Conservation (phyloP, 768 basidiomycete genomes). For the Lactifluus rugatus region DNA sequence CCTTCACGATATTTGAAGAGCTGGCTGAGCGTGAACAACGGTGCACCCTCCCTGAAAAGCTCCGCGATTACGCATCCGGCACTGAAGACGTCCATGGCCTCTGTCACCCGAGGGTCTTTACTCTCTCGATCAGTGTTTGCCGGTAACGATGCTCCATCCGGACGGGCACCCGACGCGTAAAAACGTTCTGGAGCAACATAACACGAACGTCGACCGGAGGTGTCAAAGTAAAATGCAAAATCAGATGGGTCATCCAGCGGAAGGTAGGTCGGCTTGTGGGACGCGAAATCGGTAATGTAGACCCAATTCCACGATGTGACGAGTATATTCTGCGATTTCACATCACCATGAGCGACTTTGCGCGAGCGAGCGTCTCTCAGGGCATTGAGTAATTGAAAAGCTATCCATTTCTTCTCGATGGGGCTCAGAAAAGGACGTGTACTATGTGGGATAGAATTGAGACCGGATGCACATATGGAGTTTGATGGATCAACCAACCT, state of each 20-base stretch:
- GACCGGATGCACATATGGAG: neutral
- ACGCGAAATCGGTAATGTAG: slow-evolving; percentile 89
- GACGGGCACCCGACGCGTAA: slow-evolving; percentile 62
- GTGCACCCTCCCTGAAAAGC: slow-evolving; percentile 89
- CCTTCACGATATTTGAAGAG: slow-evolving; percentile 90
- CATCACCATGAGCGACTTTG: slow-evolving; percentile 93
- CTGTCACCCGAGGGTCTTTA: slow-evolving; percentile 75
- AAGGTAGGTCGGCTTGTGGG: slow-evolving; percentile 90
- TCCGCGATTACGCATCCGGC: slow-evolving; percentile 93
- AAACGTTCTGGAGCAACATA: slow-evolving; percentile 96
- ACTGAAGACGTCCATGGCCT: slow-evolving; percentile 97
- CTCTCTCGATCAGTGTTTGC: slow-evolving; percentile 45
- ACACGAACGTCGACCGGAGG: slow-evolving; percentile 85
- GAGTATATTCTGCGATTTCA: slow-evolving; percentile 95
- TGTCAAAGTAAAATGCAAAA: slow-evolving; percentile 98
- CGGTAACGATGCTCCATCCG: slow-evolving; percentile 25
- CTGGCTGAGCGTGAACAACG: slow-evolving; percentile 88
- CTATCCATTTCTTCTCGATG: slow-evolving; percentile 98
- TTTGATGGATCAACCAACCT: slow-evolving; percentile 47
- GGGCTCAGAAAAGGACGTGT: slow-evolving; percentile 88
- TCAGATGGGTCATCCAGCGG: slow-evolving; percentile 95
- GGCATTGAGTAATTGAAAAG: slow-evolving; percentile 82
- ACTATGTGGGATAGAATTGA: slow-evolving; percentile 33
- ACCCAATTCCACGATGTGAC: slow-evolving; percentile 96
- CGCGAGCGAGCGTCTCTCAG: slow-evolving; percentile 74